Base-by-base conservation (phyloP, 495 filamentous ascomycete species). In the Podospora australis region DNA sequence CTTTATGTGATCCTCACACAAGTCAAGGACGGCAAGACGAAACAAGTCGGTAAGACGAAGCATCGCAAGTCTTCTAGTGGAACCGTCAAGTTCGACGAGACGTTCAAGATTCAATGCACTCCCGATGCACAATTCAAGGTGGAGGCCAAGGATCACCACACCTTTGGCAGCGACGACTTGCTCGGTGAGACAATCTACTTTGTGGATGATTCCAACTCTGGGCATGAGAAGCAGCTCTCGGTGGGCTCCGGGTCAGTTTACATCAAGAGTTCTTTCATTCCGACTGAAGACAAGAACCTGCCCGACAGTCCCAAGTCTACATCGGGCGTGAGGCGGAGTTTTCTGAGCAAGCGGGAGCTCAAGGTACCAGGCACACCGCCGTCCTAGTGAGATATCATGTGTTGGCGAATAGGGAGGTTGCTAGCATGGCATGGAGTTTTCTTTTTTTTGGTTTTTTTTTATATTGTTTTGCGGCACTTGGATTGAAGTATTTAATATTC, bases 141-240 rank as follows among this genome's bases (percentile, higher is more conserved):
- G 40, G 75, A 83, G 46, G 92, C 90, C 41, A 86, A 88, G 50
- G 81, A 87, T 57, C 86, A 95, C 61, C 78, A 84, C 52, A 86
- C 83, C 3, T 88, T 96, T 57, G 81, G 86, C 30, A 83, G 77
- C 30, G 90, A 95, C 57, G 80, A 84, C 36, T 73, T 80, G 23
- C 72, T 97, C 8, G 92, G 92, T 35, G 90, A 97, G 55, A 77
- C 73, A 0, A 53, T 83, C n/a, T 95, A 95, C 72, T 90, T 94
- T 59, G 82, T 98, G 11, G 87, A 87, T 46, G 90, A 98, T 58
- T 82, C 84, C 47, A 81, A 82, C 13, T 68, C 72, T 2, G 81
- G 82, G 16, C 73, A 78, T 30, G 88, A 95, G 54, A 95, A 90
- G 73, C 56, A 73, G 11, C 68, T 98, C 24, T 70, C 64, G 14